phyloP scores from a whole-genome alignment of 2,329 filamentous ascomycete genomes.

The Fusarium sp. region DNA sequence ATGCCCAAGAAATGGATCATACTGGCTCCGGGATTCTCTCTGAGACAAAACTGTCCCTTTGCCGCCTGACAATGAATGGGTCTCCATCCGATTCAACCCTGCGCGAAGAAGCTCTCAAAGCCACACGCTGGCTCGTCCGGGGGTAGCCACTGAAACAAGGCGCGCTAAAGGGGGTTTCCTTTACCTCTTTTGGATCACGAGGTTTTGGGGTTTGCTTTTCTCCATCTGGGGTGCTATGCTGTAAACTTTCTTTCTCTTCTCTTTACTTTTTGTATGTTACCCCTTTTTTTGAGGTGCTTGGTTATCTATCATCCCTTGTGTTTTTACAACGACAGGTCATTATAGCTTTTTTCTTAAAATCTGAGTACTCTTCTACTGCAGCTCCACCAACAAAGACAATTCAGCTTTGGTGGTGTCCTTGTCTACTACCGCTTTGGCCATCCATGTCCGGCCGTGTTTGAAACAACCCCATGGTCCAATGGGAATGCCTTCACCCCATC shows the following conservation, averaged over 20 bases:
- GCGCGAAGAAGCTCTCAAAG: neutral
- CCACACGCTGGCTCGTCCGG: constrained; percentile 32
- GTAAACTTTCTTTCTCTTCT: neutral
- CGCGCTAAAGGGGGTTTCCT: constrained; percentile 32
- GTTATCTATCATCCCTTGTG: neutral
- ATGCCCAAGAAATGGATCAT: neutral
- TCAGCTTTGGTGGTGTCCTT: neutral
- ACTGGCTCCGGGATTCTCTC: neutral
- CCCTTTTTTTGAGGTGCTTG: neutral
- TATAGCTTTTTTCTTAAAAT: neutral
- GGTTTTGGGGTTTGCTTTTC: neutral
- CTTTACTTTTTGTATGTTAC: neutral
- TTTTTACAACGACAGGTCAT: neutral
- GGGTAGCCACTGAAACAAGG: constrained; percentile 39
- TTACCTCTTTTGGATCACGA: constrained; percentile 20
- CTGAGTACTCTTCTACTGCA: neutral
- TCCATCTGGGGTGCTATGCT: neutral
- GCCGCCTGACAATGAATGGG: constrained; percentile 9
- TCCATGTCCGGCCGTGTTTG: constrained; percentile 26
- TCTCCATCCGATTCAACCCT: neutral
- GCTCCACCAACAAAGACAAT: neutral
- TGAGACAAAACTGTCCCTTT: constrained; percentile 1
- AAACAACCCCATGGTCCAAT: constrained; percentile 42
- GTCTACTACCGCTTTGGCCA: constrained; percentile 13
- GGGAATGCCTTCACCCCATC: constrained; percentile 11